These are phyloP conservation scores for Coemansia sp. DNA, from an alignment of 192 early-diverging fungal species.

Conservation along the genomic window DNA sequence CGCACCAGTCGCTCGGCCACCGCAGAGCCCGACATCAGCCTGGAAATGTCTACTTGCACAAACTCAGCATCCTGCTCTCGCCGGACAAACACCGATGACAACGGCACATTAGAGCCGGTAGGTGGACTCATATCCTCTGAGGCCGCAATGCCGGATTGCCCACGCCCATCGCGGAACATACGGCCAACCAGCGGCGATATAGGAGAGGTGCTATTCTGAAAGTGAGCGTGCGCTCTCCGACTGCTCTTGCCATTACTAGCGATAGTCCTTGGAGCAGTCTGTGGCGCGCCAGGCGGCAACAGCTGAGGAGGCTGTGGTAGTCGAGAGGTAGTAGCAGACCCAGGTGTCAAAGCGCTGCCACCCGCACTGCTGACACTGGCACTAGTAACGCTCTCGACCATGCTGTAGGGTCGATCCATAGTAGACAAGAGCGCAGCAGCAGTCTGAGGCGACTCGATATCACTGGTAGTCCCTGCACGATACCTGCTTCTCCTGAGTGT, in stretches of 20 bases:
- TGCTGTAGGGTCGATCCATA: conserved; percentile 44
- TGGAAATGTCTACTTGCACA: conserved; percentile 18
- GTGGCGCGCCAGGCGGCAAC: neutral
- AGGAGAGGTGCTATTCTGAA: conserved; percentile 9
- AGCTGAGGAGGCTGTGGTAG: neutral
- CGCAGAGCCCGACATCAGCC: conserved; percentile 22
- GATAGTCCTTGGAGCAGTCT: conserved; percentile 3
- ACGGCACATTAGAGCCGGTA: neutral
- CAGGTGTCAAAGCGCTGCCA: conserved; percentile 5
- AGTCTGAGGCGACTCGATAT: conserved; percentile 46
- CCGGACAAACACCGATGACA: conserved; percentile 21
- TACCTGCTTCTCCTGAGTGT: conserved; percentile 38
- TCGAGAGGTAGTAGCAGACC: conserved; percentile 4
- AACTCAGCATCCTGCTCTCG: conserved; percentile 19
- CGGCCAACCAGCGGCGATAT: conserved; percentile 11
- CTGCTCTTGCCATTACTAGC: neutral
- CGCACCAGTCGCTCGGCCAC: conserved; percentile 22
- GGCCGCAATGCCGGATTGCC: neutral
- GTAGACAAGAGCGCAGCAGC: conserved; percentile 16
- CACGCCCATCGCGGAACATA: conserved; percentile 6
- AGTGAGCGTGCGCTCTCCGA: neutral
- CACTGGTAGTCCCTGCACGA: conserved; percentile 57
- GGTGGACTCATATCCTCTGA: neutral
- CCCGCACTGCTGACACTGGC: conserved; percentile 19
- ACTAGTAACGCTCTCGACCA: conserved; percentile 49